These are phyloP conservation scores for Camellia lanceoleosa DNA, from an alignment of 148 eudicot species.

Conservation along the genomic window DNA sequence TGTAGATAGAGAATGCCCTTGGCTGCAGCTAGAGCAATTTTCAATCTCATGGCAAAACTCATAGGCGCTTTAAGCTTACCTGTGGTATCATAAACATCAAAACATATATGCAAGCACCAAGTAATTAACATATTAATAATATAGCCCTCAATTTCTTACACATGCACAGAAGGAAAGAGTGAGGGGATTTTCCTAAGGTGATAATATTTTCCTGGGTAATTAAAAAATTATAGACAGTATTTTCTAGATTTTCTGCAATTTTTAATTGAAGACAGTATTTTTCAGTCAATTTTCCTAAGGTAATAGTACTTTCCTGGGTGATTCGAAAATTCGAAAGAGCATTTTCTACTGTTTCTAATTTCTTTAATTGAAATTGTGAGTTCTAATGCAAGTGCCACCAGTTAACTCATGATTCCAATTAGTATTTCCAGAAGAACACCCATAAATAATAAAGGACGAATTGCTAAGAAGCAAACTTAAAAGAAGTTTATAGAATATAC, in stretches of 20 bases:
- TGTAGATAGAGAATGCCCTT: conserved; percentile 92
- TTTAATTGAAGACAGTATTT: too few relatives aligned
- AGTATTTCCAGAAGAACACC: not conserved
- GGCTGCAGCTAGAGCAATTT: conserved; percentile 66
- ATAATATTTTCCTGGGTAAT: too few relatives aligned
- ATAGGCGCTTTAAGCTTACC: conserved; percentile 46
- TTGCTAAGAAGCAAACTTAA: not conserved
- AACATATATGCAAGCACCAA: not conserved
- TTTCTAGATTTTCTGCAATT: too few relatives aligned
- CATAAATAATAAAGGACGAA: not conserved
- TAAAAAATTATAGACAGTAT: too few relatives aligned
- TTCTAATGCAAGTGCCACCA: not conserved
- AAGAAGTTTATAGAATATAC: not conserved
- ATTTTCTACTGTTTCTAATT: too few relatives aligned
- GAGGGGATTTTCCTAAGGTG: too few relatives aligned
- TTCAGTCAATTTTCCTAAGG: too few relatives aligned
- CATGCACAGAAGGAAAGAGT: too few relatives aligned
- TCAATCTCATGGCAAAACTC: conserved; percentile 53
- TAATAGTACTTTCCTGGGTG: too few relatives aligned
- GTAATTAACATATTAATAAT: not conserved
- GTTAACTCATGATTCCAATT: not conserved
- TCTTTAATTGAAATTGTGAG: not conserved
- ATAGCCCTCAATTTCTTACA: too few relatives aligned
- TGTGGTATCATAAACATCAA: conserved; percentile 23
- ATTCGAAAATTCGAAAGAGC: too few relatives aligned